A percentile compares a stretch with the other conserved stretches of the same genome.
phyloP scores from a whole-genome alignment of 2,329 filamentous ascomycete genomes.

The Penicillium sp. region DNA sequence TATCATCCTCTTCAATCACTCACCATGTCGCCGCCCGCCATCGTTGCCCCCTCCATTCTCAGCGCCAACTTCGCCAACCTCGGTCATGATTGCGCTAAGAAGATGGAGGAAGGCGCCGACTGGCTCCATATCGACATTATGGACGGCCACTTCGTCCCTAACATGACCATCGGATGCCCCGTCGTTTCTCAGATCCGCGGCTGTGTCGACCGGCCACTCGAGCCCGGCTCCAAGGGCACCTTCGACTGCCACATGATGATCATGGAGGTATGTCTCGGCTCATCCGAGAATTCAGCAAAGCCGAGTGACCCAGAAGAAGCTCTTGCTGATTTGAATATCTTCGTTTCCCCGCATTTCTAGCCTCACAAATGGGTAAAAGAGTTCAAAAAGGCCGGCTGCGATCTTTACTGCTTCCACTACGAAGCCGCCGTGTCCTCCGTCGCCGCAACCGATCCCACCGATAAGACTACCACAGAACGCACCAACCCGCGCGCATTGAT shows the following conservation, averaged over 20 bases:
- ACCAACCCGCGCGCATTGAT: constrained; percentile 86
- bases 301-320: not conserved
- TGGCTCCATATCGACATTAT: constrained; percentile 97
- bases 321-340: constrained; percentile 2
- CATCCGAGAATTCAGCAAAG: not conserved
- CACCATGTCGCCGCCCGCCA: constrained; percentile 83
- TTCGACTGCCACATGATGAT: constrained; percentile 99
- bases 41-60: constrained; percentile 97
- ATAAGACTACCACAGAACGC: constrained; percentile 64
- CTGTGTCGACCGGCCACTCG: constrained; percentile 76
- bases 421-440: constrained; percentile 86
- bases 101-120: constrained; percentile 84
- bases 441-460: constrained; percentile 77
- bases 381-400: constrained; percentile 90
- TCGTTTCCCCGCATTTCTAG: constrained; percentile 51
- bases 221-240: constrained; percentile 76
- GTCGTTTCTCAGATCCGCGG: constrained; percentile 92
- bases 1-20: not conserved
- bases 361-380: constrained; percentile 98
- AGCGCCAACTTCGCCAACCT: constrained; percentile 93
- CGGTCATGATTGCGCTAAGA: constrained; percentile 81
- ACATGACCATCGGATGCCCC: constrained; percentile 94
- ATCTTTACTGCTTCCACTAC: constrained; percentile 99
- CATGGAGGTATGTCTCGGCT: constrained; percentile 69
- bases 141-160: constrained; percentile 98